These are phyloP conservation scores for Crithidia sp. DNA, from an alignment of 208 protist species.

Conservation along the genomic window DNA sequence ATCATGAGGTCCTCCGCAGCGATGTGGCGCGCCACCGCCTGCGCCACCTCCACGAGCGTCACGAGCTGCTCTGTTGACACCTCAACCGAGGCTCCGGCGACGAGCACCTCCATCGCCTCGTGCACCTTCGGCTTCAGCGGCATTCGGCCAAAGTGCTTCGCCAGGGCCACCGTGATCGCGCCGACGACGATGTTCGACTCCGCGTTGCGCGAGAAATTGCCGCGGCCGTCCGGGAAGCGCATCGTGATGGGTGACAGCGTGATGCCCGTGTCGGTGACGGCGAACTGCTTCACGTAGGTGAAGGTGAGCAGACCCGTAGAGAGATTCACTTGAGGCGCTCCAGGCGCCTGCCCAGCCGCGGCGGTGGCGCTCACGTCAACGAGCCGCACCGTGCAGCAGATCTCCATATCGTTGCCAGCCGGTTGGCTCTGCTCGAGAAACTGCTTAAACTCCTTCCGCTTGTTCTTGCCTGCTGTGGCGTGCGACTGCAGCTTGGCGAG, in stretches of 20 bases:
- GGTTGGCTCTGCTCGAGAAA: constrained; percentile 69
- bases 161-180: constrained; percentile 50
- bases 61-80: constrained; percentile 62
- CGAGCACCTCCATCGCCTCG: constrained; percentile 58
- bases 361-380: constrained; percentile 53
- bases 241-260: constrained; percentile 61
- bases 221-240: constrained; percentile 36
- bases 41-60: constrained; percentile 45
- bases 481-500: constrained; percentile 80
- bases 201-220: constrained; percentile 23
- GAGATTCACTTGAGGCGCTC: constrained; percentile 42
- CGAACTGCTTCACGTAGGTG: constrained; percentile 72
- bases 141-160: constrained; percentile 82
- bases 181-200: constrained; percentile 53
- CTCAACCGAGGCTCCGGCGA: constrained; percentile 63
- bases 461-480: constrained; percentile 71
- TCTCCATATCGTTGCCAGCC: constrained; percentile 70
- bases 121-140: constrained; percentile 75
- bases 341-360: constrained; percentile 26
- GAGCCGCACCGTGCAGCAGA: constrained; percentile 57
- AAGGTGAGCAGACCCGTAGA: constrained; percentile 60
- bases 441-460: constrained; percentile 74
- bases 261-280: constrained; percentile 60
- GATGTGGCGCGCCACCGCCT: constrained; percentile 58
- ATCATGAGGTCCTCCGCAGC: constrained; percentile 55